Conservation (phyloP, 148 eudicot species). For the Cornus controversa region DNA sequence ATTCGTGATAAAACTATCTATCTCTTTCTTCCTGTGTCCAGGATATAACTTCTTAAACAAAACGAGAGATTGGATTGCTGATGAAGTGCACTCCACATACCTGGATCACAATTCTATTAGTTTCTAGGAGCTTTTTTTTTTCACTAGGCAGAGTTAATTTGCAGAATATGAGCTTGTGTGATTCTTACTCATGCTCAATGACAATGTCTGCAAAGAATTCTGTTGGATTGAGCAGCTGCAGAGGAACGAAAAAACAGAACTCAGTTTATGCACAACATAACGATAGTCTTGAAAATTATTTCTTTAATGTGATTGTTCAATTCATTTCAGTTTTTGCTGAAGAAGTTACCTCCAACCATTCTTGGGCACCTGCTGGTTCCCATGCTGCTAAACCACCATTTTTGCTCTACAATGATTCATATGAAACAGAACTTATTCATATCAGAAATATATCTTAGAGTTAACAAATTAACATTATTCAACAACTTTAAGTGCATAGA, state of each 20-base stretch:
- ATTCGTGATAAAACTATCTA: slow-evolving; percentile 30
- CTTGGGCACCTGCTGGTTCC: slow-evolving; percentile 37
- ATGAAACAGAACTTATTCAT: not conserved
- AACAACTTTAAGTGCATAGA: too few species aligned
- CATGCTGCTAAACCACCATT: slow-evolving; percentile 57
- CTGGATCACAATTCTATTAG: too few species aligned
- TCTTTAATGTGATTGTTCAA: not conserved
- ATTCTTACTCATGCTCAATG: slow-evolving; percentile 39
- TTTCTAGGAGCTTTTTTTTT: too few species aligned
- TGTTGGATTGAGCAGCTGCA: slow-evolving; percentile 53
- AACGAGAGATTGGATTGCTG: slow-evolving; percentile 25
- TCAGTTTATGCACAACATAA: not conserved
- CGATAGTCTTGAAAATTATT: too few species aligned
- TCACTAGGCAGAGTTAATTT: too few species aligned
- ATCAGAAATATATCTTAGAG: not conserved
- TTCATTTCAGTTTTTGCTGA: not conserved
- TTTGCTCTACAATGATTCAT: slow-evolving; percentile 26
- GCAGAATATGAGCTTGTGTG: too few species aligned
- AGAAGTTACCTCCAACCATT: slow-evolving; percentile 52
- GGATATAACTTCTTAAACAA: slow-evolving; percentile 46
- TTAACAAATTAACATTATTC: too few species aligned
- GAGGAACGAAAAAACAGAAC: not conserved
- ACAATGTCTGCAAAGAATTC: slow-evolving; percentile 50
- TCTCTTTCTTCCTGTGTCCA: slow-evolving; percentile 35
- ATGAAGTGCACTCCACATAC: too few species aligned